Percentiles rank a stretch among this genome's conserved stretches.
Conservation (phyloP, 495 filamentous ascomycete genomes). For the Choiromyces venosus region DNA sequence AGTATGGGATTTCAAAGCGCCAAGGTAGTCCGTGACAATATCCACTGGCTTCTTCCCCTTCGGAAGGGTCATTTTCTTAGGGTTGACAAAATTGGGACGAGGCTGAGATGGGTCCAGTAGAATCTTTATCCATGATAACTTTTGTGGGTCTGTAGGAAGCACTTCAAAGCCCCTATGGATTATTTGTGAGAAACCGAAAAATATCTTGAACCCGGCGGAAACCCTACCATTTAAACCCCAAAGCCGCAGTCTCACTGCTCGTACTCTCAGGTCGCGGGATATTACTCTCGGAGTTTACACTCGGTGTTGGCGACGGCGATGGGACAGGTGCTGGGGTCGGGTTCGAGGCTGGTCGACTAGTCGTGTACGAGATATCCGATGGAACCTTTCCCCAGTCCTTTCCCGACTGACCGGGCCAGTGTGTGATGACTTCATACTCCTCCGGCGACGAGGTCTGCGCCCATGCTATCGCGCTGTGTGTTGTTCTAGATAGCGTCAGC, state of each 20-base stretch:
- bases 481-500: slow-evolving; percentile 30
- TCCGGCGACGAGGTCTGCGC: slow-evolving; percentile 64
- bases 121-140: slow-evolving; percentile 69
- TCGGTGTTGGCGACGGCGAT: slow-evolving; percentile 13
- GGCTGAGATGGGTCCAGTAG: slow-evolving; percentile 74
- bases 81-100: slow-evolving; percentile 69
- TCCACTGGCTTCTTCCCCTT: slow-evolving; percentile 59
- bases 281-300: slow-evolving; percentile 24
- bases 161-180: slow-evolving; percentile 70
- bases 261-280: background rate
- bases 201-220: background rate
- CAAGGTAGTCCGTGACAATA: slow-evolving; percentile 62
- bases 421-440: slow-evolving; percentile 74
- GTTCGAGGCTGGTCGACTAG: slow-evolving; percentile 4
- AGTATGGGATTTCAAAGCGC: slow-evolving; percentile 65
- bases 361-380: slow-evolving; percentile 56
- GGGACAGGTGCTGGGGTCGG: slow-evolving; percentile 12
- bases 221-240: slow-evolving; percentile 36
- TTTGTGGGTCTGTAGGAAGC: slow-evolving; percentile 62
- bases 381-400: slow-evolving; percentile 67
- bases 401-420: slow-evolving; percentile 70
- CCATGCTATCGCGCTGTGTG: slow-evolving; percentile 41
- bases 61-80: slow-evolving; percentile 66
- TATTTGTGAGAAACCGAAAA: slow-evolving; percentile 5
- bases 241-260: background rate